Percentiles rank a stretch among this genome's conserved stretches.
phyloP scores from a whole-genome alignment of 169 alveolate genomes.

The Cryptosporidium sp. region DNA sequence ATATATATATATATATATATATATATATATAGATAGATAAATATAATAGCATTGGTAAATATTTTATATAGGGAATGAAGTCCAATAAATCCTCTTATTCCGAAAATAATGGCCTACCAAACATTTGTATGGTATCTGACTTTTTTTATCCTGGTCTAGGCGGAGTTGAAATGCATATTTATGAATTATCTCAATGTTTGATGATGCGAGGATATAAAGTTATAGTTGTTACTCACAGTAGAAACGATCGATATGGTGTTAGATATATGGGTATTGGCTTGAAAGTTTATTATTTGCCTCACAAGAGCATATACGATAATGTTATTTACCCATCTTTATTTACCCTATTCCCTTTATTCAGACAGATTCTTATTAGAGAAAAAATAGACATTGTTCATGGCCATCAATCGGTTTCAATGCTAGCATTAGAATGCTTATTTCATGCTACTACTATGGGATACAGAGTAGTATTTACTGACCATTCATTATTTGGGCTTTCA shows the following conservation, averaged over 20 bases:
- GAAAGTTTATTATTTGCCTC: conserved; percentile 96
- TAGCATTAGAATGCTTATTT: conserved; percentile 83
- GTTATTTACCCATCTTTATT: conserved; percentile 81
- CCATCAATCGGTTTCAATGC: conserved; percentile 91
- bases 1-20: not conserved
- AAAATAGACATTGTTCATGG: conserved; percentile 94
- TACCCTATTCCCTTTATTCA: conserved; percentile 83
- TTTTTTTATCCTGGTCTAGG: conserved; percentile 97
- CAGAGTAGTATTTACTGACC: conserved; percentile 97
- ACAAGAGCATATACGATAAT: conserved; percentile 86
- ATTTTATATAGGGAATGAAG: not conserved
- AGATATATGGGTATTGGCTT: conserved; percentile 97
- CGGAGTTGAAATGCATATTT: conserved; percentile 99
- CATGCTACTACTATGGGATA: conserved; percentile 87
- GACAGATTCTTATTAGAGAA: conserved; percentile 95
- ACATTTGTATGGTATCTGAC: conserved; percentile 86
- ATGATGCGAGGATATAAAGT: conserved; percentile 96
- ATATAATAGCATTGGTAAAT: not conserved
- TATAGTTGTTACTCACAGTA: conserved; percentile 94
- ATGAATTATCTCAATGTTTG: conserved; percentile 93
- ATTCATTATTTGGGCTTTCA: conserved; percentile 97
- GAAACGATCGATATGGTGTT: conserved; percentile 93
- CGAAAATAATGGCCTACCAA: conserved; percentile 25
- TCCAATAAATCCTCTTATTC: not conserved
- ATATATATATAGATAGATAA: not conserved